These are phyloP conservation scores for Termitomyces sp. DNA, from an alignment of 768 basidiomycete species.

Conservation along the genomic window DNA sequence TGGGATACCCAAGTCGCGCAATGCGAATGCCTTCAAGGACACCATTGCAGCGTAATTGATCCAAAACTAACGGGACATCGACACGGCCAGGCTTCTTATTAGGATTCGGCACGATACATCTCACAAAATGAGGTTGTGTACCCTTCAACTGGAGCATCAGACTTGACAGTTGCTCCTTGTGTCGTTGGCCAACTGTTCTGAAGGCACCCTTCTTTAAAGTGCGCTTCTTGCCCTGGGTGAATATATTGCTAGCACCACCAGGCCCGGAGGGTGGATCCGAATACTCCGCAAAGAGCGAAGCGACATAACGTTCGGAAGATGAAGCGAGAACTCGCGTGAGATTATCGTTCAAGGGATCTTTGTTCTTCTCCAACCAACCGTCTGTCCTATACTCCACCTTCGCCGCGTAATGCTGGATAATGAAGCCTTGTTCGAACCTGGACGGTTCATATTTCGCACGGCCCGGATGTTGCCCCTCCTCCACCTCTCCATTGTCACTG, in stretches of 20 bases:
- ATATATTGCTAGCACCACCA: conserved; percentile 30
- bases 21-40: conserved; percentile 98
- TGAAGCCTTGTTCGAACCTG: conserved; percentile 90
- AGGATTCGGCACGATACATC: conserved; percentile 95
- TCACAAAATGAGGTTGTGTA: conserved; percentile 96
- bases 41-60: conserved; percentile 97
- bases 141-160: conserved; percentile 88
- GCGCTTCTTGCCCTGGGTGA: conserved; percentile 59
- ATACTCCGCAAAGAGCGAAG: conserved; percentile 80
- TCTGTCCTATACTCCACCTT: conserved; percentile 94
- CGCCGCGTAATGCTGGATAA: conserved; percentile 94
- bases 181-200: conserved; percentile 90
- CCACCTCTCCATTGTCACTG: conserved; percentile 35
- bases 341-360: conserved; percentile 96
- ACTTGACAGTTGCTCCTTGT: conserved; percentile 90
- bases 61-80: conserved; percentile 91
- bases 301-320: conserved; percentile 79
- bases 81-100: conserved; percentile 88
- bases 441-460: conserved; percentile 80
- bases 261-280: conserved; percentile 36
- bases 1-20: conserved; percentile 94
- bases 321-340: conserved; percentile 81
- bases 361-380: conserved; percentile 99
- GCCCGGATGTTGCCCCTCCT: conserved; percentile 61
- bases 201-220: conserved; percentile 93